Percentiles rank a stretch among this genome's conserved stretches.
These are phyloP conservation scores for Aureobasidium sp. DNA, from an alignment of 2,329 filamentous ascomycete genomes.

Conservation along the genomic window DNA sequence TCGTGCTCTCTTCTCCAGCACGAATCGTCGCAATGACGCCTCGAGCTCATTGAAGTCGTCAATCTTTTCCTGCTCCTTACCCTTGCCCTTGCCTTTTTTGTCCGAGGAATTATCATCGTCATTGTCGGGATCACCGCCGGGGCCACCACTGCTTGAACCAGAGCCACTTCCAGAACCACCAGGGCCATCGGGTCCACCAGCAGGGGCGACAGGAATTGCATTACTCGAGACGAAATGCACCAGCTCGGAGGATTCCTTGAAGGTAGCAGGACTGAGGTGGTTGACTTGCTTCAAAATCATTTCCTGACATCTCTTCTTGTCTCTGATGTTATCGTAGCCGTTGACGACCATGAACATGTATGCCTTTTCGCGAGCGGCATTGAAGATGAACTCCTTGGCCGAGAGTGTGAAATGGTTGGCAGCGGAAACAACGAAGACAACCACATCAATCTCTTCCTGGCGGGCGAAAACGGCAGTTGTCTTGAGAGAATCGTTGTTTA, in stretches of 20 bases:
- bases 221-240: conserved; percentile 99
- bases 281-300: conserved; percentile 87
- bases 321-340: conserved; percentile 86
- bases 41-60: conserved; percentile 87
- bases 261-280: conserved; percentile 81
- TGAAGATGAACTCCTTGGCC: conserved; percentile 95
- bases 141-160: conserved; percentile 28
- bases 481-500: conserved; percentile 94
- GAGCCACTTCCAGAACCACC: conserved; percentile 34
- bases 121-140: conserved; percentile 27
- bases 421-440: conserved; percentile 95
- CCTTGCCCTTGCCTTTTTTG: conserved; percentile 65
- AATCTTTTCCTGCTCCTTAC: conserved; percentile 68
- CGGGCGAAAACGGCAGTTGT: conserved; percentile 95
- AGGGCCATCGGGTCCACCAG: conserved; percentile 51
- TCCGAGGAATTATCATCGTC: conserved; percentile 38
- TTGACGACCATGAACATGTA: conserved; percentile 99
- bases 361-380: conserved; percentile 90
- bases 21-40: conserved; percentile 80
- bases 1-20: conserved; percentile 87
- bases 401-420: conserved; percentile 97
- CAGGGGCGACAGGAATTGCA: conserved; percentile 68
- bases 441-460: conserved; percentile 97
- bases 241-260: conserved; percentile 84
- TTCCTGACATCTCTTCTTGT: conserved; percentile 84